Conservation (phyloP, 2,329 filamentous ascomycete genomes). For the Arthroderma sp. region DNA sequence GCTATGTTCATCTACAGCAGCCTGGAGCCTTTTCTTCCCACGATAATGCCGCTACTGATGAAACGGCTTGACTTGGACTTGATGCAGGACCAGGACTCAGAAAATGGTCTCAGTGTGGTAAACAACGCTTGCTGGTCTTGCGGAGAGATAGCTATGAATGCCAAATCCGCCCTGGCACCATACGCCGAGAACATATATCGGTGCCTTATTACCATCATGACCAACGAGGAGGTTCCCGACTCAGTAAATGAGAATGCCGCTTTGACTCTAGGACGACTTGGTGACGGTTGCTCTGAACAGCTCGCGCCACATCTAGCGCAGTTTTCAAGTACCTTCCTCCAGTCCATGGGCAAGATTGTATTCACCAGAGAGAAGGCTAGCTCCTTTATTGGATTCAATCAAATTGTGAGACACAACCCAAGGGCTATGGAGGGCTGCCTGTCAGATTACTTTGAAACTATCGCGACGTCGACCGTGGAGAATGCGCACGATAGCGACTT, state of each 20-base stretch:
- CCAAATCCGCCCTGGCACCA: constrained; percentile 56
- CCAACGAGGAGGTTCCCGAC: constrained; percentile 70
- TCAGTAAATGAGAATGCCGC: constrained; percentile 89
- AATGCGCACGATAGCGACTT: constrained; percentile 49
- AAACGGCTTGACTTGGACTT: constrained; percentile 73
- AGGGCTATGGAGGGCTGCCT: constrained; percentile 82
- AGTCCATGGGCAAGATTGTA: constrained; percentile 68
- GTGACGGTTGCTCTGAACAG: constrained; percentile 61
- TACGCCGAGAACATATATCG: constrained; percentile 67
- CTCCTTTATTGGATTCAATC: constrained; percentile 80
- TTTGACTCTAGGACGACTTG: constrained; percentile 78
- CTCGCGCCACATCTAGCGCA: constrained; percentile 66
- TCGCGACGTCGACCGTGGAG: constrained; percentile 56
- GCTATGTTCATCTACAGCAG: constrained; percentile 82
- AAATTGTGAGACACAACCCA: constrained; percentile 73
- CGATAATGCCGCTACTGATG: constrained; percentile 65
- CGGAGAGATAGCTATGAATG: constrained; percentile 79
- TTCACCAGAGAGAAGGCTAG: constrained; percentile 90
- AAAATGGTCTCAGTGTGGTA: constrained; percentile 77
- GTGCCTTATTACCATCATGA: constrained; percentile 67
- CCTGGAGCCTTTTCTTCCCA: constrained; percentile 58
- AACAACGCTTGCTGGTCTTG: constrained; percentile 98
- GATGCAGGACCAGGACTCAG: constrained; percentile 64
- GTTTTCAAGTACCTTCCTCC: constrained; percentile 72
- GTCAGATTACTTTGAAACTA: constrained; percentile 67